Evolutionary conservation across 2,329 filamentous ascomycete genomes (phyloP), one percentile per base, ranked within the genome.

Genomic region (Nemania abortiva): DNA sequence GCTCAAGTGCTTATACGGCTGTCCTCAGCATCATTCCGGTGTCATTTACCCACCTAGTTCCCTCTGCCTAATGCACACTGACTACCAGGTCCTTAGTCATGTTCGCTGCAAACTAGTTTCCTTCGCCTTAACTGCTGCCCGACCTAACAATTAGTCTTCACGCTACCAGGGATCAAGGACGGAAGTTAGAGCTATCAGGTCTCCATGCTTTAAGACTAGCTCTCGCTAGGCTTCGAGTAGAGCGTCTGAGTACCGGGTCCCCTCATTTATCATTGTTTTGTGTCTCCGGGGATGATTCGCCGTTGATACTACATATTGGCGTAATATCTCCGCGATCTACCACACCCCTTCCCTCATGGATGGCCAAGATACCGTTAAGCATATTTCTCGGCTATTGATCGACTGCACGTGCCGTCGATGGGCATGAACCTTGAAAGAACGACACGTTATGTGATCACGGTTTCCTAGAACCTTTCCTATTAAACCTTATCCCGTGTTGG

Each of bases 381-480:
- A n/a, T 34, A 61, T n/a, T 39, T 39, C 10, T 22, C 31, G n/a
- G 22, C 37, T 31, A 47, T 18, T 29, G 29, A 42, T 7, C 15
- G 37, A 52, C 7, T 20, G n/a, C 20, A 55, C 39, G 24, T 45
- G 39, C 22, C 24, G n/a, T 60, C 20, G 15, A 60, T 54, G 55
- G 65, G 65, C 60, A 52, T 65, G 49, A 34, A 37, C 20, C 45
- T 54, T 47, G 45, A 34, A 45, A 37, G 18, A 56, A 53, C 50
- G 62, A 63, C 54, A 20, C 55, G n/a, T 20, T 20, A 53, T 55
- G 31, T 59, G 24, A 59, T 50, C 47, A 42, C 29, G 31, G 4
- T 58, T 39, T n/a, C 45, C 37, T 20, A 50, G 27, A 39, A 24
- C 31, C 45, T 37, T 31, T 9, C 9, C 52, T n/a, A 49, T n/a